These are phyloP conservation scores for Fusarium sp. DNA, from an alignment of 2,329 filamentous ascomycete species.

Conservation along the genomic window DNA sequence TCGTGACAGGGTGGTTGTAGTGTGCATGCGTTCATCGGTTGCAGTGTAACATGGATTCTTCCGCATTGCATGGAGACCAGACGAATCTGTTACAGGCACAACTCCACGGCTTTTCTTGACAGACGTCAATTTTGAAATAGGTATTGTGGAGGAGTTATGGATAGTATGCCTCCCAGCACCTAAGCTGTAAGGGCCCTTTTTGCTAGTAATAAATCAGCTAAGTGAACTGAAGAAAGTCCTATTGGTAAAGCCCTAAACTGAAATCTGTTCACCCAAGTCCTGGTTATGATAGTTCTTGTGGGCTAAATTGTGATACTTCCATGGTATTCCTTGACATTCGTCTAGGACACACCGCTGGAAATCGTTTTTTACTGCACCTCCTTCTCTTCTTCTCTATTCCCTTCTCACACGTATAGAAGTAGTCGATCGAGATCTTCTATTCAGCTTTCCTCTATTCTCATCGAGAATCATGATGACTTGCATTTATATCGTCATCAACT, in stretches of 20 bases:
- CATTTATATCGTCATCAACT: not conserved
- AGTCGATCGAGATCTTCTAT: conserved; percentile 7
- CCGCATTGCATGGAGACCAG: not conserved
- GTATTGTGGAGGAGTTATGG: not conserved
- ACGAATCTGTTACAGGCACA: not conserved
- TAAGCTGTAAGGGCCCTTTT: not conserved
- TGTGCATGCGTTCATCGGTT: not conserved
- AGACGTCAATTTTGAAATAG: not conserved
- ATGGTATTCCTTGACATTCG: not conserved
- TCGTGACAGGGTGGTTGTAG: not conserved
- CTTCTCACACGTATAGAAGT: not conserved
- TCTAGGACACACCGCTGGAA: not conserved
- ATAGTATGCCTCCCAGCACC: not conserved
- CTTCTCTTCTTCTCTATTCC: not conserved
- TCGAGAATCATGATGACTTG: not conserved
- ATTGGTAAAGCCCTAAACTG: not conserved
- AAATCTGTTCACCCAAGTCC: not conserved
- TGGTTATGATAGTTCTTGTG: not conserved
- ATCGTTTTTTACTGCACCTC: not conserved
- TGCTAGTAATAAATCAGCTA: not conserved
- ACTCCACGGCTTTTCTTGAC: not conserved
- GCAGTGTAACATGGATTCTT: not conserved
- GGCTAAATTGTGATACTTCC: not conserved
- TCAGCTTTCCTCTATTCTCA: not conserved
- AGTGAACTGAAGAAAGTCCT: not conserved